Base-by-base conservation (phyloP, 352 stramenopile genomes). In the Globisporangium splendens region DNA sequence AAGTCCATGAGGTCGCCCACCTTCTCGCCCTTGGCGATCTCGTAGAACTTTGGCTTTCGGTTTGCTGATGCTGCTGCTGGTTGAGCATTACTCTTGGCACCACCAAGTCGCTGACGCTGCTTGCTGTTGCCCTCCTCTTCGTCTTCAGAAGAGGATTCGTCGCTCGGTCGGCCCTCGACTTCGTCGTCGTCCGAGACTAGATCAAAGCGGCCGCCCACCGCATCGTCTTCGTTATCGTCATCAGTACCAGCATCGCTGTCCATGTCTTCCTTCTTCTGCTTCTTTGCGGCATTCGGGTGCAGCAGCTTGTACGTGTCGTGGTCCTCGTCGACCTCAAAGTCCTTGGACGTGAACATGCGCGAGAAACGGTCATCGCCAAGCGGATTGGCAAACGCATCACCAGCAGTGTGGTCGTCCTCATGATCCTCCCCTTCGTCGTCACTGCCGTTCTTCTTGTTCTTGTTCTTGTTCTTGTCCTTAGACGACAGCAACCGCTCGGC, bases 271-370 rank as follows among this genome's bases (percentile, higher is more conserved):
- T 91, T 86, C 58, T 88, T 87, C 41, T 84, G 70, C 52, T 92
- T 84, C 53, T 83, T 78, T 46, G 77, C 73, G 49, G 91, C 91
- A 69, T 91, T 98, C 43, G 97, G 96, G 69, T 99, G 97, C 33
- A 97, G 77, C 69, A 98, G 77, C 54, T 91, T 91, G 75, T 98
- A 99, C 68, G 98, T 91, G 33, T 98, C 91, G 58, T 90, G 95
- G 43, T 98, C 83, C 63, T 98, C 84, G 75, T 99, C 96, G 64
- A 99, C 97, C 67, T 98, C 72, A 73, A 98, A 99, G 77, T 99
- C 96, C 38, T 85, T 88, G 59, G 97, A 98, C 64, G 86, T 91
- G 71, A 99, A 99, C 74, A 99, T 92, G 44, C 78, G 81, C 50
- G 93, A 90, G 69, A 99, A 99, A 61, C 97, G 96, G 68, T 99